Conservation (phyloP, 805 yeast species). For the Kodamaea kakaduensis region DNA sequence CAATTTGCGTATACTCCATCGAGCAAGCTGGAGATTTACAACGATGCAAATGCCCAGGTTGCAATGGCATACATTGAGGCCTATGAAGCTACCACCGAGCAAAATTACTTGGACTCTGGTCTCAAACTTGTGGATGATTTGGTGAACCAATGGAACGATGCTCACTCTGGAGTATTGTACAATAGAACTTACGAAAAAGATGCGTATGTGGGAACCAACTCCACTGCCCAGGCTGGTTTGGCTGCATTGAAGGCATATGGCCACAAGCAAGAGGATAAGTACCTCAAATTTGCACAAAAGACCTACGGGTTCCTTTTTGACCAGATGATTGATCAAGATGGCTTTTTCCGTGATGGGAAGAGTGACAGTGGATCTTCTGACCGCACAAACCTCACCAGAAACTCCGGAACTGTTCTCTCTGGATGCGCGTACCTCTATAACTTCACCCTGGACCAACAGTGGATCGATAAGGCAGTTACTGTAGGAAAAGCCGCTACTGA, state of each 20-base stretch:
- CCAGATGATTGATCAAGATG: slow-evolving; percentile 22
- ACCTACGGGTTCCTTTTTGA: slow-evolving; percentile 17
- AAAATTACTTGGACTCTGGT: slow-evolving; percentile 18
- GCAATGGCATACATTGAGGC: slow-evolving; percentile 26
- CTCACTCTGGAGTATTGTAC: slow-evolving; percentile 26
- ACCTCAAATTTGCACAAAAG: slow-evolving; percentile 15
- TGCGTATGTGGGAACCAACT: slow-evolving; percentile 27
- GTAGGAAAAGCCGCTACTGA: slow-evolving; percentile 18
- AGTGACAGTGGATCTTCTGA: slow-evolving; percentile 2
- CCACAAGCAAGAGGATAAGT: slow-evolving; percentile 12
- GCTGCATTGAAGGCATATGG: slow-evolving; percentile 22
- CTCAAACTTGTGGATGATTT: slow-evolving; percentile 15
- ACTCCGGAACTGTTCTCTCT: slow-evolving; percentile 22
- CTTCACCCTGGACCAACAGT: slow-evolving; percentile 13
- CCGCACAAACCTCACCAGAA: slow-evolving; percentile 24
- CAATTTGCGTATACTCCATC: too few species aligned
- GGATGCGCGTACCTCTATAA: slow-evolving; percentile 18
- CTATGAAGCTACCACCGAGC: slow-evolving; percentile 16
- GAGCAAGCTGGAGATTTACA: slow-evolving; percentile 29
- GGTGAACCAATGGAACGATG: slow-evolving; percentile 18
- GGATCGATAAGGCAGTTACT: slow-evolving; percentile 15
- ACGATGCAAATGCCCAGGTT: slow-evolving; percentile 28
- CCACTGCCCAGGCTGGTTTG: slow-evolving; percentile 26
- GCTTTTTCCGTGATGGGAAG: too few species aligned
- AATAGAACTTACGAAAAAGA: too few species aligned